Evolutionary conservation across 2,329 filamentous ascomycete genomes (phyloP).

Genomic region (Aspergillus vadensis): DNA sequence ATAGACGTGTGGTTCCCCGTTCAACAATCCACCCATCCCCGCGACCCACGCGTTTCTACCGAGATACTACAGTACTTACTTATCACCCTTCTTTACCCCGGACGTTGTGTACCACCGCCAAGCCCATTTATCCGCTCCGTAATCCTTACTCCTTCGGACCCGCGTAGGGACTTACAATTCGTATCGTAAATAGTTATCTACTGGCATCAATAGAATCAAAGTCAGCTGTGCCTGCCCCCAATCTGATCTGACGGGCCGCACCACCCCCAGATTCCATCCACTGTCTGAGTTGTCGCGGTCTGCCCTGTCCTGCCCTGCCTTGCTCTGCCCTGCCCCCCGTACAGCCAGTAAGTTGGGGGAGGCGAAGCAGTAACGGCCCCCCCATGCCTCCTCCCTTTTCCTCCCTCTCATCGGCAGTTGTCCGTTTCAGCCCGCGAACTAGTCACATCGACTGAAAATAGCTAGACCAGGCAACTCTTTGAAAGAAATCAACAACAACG

Average conservation of each 20-base stretch:
- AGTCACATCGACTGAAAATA: too few species aligned
- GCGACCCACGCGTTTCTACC: constrained; percentile 13
- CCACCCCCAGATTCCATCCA: background rate
- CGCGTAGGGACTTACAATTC: too few species aligned
- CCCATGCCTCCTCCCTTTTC: background rate
- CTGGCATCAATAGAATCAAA: too few species aligned
- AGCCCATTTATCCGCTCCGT: too few species aligned
- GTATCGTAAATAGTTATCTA: too few species aligned
- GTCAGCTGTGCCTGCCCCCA: too few species aligned
- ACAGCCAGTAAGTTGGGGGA: background rate
- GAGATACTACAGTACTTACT: background rate
- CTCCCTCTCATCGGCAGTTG: background rate
- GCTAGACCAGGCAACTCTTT: background rate
- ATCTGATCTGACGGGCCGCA: too few species aligned
- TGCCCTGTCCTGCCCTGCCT: background rate
- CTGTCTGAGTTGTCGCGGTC: background rate
- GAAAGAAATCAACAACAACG: background rate
- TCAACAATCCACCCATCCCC: constrained; percentile 1
- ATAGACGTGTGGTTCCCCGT: constrained; percentile 12
- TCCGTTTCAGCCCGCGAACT: background rate
- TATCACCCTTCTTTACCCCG: background rate
- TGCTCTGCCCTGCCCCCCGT: background rate
- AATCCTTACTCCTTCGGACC: too few species aligned
- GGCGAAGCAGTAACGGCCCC: background rate
- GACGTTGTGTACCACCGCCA: too few species aligned